These are phyloP conservation scores for Isabelozyma pseudorhagii DNA, from an alignment of 805 yeast species.

Conservation along the genomic window DNA sequence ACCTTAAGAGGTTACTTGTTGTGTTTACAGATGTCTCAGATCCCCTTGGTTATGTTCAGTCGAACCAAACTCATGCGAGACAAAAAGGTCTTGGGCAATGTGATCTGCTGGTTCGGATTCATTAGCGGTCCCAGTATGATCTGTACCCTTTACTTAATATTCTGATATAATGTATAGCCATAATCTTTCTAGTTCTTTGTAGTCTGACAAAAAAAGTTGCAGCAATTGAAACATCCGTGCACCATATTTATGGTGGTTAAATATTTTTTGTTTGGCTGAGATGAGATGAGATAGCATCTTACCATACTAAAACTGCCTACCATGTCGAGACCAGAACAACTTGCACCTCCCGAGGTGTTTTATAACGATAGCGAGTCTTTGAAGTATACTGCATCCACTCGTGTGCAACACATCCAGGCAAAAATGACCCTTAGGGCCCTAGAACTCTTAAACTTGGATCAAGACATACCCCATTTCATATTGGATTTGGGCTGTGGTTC, in stretches of 20 bases:
- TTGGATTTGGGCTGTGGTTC: conserved; percentile 97
- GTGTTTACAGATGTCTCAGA: conserved; percentile 79
- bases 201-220: background rate
- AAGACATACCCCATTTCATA: conserved; percentile 58
- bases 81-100: conserved; percentile 65
- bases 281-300: background rate
- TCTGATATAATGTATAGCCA: conserved; percentile 26
- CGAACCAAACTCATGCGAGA: conserved; percentile 56
- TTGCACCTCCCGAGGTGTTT: conserved; percentile 95
- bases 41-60: conserved; percentile 71
- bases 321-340: conserved; percentile 95
- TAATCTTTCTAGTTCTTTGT: background rate
- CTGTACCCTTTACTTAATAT: conserved; percentile 79
- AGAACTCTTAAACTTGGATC: conserved; percentile 74
- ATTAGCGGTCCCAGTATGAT: conserved; percentile 86
- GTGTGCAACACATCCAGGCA: conserved; percentile 98
- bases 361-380: conserved; percentile 87
- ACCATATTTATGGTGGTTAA: background rate
- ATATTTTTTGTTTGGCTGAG: background rate
- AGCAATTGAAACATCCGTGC: background rate
- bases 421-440: conserved; percentile 94
- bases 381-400: conserved; percentile 88
- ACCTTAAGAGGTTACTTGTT: conserved; percentile 78
- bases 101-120: conserved; percentile 88
- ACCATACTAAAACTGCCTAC: background rate